Base-by-base conservation (phyloP, 768 basidiomycete genomes). In the Tylopilus subfusipes region DNA sequence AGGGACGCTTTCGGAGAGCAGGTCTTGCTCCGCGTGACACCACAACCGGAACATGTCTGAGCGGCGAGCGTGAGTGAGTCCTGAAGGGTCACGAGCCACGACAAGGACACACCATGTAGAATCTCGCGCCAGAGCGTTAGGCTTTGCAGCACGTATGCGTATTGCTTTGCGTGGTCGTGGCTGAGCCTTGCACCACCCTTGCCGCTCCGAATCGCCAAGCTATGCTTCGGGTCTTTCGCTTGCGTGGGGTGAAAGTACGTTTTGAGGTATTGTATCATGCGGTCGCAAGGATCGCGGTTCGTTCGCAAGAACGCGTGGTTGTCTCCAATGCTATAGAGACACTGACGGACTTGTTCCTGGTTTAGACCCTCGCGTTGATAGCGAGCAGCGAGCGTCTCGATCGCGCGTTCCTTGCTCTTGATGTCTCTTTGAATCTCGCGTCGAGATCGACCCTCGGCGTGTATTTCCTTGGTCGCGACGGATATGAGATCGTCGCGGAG, bases 1-100 rank as follows among this genome's bases (percentile, higher is more conserved):
- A 4, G 83, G 67, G 38, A 86, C 74, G 21, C 75, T 83, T 63
- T 91, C 84, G 7, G 88, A 84, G n/a, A 93, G 77, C 14, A 93
- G 69, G 60, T 93, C 91, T 56, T 86, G 82, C 64, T 93, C 91
- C 0, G 89, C 82, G 3, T 92, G 75, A 4, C 82, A 86, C 89
- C 87, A 93, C 36, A 93, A 71, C 56, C 85, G 88, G 75, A 93
- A 93, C 88, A 93, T 91, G 63, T 93, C 90, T 92, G 50, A 24
- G 2, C 12, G 11, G 33, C 18, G 10, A 38, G 38, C 18, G 42
- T 70, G 22, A 57, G 33, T n/a, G 27, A 63, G 30, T 16, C n/a
- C 24, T 19, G 9, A 30, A 5, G 5, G 19, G 19, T 22, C 16
- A 5, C 6, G 30, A n/a, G 18, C 54, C 2, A 42, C 6, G 21